Evolutionary conservation across 2,329 filamentous ascomycete genomes (phyloP), one percentile per base, ranked within the genome.

Genomic region (Cladosporium sphaerospermum): DNA sequence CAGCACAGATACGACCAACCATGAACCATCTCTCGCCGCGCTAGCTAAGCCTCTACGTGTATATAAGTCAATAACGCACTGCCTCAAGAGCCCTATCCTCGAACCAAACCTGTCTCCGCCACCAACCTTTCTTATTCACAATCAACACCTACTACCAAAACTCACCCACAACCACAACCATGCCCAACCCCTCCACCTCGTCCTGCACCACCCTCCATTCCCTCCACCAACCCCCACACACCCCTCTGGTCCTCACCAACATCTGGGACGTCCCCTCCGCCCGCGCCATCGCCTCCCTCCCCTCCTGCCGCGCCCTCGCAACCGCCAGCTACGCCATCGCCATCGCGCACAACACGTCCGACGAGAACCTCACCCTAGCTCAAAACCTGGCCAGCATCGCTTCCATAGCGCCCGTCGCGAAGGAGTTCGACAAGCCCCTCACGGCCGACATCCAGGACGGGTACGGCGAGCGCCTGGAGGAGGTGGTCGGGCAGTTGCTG

Each of bases 371-470:
- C 19, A 75, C 72, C 0, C 68, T 78, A 11, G 67, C 76, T 3
- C 69, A 74, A 34, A 83, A 83, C 57, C 67, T 84, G 33, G 64
- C 69, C 1, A 74, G 74, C 9, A 69, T 79, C 34, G 57, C 64
- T 3, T 65, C 65, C 9, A 73, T 84, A 53, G 73, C 74, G 0
- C 64, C 69, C 2, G 63, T 77, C 3, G 73, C 73, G 10, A 62
- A 62, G 9, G 59, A 67, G 10, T 66, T 70, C 36, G 66, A 69
- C 5, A 67, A 78, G 2, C 78, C 80, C 0, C 63, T 85, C 0
- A 79, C 76, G 0, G 78, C 77, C 4, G 82, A 85, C 60, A 63
- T 84, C 2, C 80, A 84, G 63, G 81, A 85, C 59, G 82, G 81
- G 0, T 85, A 83, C 56, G 47, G 47, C 10, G 47, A 43, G 3